These are phyloP conservation scores for Trichoderma lentiforme DNA, from an alignment of 2,329 filamentous ascomycete species.

Conservation along the genomic window DNA sequence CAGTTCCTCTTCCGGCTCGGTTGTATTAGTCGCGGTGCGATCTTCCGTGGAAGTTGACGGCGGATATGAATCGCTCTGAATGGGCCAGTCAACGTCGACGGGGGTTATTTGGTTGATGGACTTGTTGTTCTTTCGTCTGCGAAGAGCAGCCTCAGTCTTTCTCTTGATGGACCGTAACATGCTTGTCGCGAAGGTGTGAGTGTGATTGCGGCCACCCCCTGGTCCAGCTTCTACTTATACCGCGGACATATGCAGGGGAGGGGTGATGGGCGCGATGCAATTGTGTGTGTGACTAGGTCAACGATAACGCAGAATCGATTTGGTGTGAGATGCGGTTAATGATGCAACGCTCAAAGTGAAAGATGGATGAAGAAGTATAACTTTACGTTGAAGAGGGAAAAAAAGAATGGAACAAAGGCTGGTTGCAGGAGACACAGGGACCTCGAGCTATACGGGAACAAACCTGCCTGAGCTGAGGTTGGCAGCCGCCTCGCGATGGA, in stretches of 20 bases:
- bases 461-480: neutral
- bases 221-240: slow-evolving; percentile 5
- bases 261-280: neutral
- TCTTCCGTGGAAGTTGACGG: neutral
- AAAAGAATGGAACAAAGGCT: neutral
- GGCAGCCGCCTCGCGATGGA: slow-evolving; percentile 2
- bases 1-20: neutral
- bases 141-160: slow-evolving; percentile 25
- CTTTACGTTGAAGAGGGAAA: neutral
- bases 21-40: neutral
- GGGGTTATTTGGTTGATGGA: slow-evolving; percentile 17
- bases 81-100: slow-evolving; percentile 19
- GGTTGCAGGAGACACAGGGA: neutral
- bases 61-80: slow-evolving; percentile 9
- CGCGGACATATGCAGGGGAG: slow-evolving; percentile 1
- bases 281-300: neutral
- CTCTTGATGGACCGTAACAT: slow-evolving; percentile 29
- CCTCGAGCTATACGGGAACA: neutral
- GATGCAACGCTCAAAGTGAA: neutral
- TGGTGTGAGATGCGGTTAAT: neutral
- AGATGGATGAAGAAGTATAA: neutral
- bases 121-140: slow-evolving; percentile 20
- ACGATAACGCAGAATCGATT: neutral
- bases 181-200: slow-evolving; percentile 8
- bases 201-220: neutral